These are phyloP conservation scores for Musa schizocarpa DNA, from an alignment of 176 grass and related monocot genomes.

Conservation along the genomic window DNA sequence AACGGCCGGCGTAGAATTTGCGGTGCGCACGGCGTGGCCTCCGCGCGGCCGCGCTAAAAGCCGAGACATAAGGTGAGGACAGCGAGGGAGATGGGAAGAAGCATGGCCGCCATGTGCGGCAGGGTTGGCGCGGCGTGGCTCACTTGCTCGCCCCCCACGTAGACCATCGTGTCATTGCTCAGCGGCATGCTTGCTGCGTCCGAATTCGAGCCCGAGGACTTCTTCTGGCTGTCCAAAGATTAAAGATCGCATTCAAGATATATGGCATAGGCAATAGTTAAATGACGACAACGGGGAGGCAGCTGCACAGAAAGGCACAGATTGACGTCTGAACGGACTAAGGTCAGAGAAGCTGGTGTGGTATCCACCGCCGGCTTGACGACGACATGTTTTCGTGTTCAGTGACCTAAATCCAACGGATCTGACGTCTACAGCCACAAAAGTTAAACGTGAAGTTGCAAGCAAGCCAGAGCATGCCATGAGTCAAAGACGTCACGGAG, in stretches of 20 bases:
- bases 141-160: not conserved
- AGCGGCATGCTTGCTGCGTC: not conserved
- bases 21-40: not conserved
- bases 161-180: not conserved
- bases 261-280: not conserved
- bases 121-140: no score
- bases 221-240: constrained; percentile 1
- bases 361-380: not conserved
- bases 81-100: not conserved
- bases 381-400: not conserved
- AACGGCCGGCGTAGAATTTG: no score
- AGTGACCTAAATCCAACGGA: no score
- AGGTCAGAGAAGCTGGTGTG: no score
- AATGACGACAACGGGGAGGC: not conserved
- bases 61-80: not conserved
- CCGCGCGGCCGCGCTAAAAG: not conserved
- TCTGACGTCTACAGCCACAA: no score
- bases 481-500: no score
- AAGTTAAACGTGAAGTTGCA: no score
- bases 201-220: not conserved
- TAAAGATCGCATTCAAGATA: not conserved
- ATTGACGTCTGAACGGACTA: not conserved
- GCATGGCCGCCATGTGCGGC: not conserved
- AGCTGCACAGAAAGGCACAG: not conserved
- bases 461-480: no score